Evolutionary conservation across 2,329 filamentous ascomycete species (phyloP).

Genomic region (Chaetothyriales sp.): DNA sequence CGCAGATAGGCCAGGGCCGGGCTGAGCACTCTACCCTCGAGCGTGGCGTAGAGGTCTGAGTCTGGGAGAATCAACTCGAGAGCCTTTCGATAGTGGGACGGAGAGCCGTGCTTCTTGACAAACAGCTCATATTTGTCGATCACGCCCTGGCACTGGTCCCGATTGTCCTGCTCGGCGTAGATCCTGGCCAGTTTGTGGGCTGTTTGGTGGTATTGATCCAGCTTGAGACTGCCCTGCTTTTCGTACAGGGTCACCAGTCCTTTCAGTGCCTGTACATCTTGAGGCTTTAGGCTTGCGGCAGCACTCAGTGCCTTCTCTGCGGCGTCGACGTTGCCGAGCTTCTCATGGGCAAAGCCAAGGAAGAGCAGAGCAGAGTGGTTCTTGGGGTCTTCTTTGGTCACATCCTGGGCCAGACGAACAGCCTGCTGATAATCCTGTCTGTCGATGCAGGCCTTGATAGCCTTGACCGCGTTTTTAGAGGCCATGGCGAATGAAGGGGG

Average conservation of each 20-base stretch:
- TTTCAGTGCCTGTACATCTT: conserved; percentile 78
- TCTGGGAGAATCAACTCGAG: conserved; percentile 63
- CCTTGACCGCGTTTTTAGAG: conserved; percentile 63
- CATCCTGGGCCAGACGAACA: conserved; percentile 49
- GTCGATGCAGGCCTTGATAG: conserved; percentile 63
- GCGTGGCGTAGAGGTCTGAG: conserved; percentile 61
- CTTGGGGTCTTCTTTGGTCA: conserved; percentile 56
- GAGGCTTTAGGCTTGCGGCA: conserved; percentile 55
- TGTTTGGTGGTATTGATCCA: conserved; percentile 60
- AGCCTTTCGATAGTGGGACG: conserved; percentile 58
- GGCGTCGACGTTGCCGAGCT: conserved; percentile 53
- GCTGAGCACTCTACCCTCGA: conserved; percentile 70
- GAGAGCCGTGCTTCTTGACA: conserved; percentile 56
- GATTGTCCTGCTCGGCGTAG: conserved; percentile 50
- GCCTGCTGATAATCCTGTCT: conserved; percentile 66
- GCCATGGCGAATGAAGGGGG: conserved; percentile 1
- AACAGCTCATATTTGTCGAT: conserved; percentile 69
- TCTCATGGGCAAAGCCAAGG: conserved; percentile 70
- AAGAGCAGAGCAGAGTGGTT: conserved; percentile 84
- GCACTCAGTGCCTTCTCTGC: conserved; percentile 62
- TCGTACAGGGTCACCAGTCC: conserved; percentile 78
- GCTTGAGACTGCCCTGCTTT: conserved; percentile 51
- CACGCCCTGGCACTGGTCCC: conserved; percentile 43
- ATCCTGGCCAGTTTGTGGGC: conserved; percentile 60
- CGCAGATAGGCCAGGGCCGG: conserved; percentile 67